A percentile compares a stretch with the other conserved stretches of the same genome.
These are phyloP conservation scores for Seminavis robusta DNA, from an alignment of 108 stramenopile genomes.

Conservation along the genomic window DNA sequence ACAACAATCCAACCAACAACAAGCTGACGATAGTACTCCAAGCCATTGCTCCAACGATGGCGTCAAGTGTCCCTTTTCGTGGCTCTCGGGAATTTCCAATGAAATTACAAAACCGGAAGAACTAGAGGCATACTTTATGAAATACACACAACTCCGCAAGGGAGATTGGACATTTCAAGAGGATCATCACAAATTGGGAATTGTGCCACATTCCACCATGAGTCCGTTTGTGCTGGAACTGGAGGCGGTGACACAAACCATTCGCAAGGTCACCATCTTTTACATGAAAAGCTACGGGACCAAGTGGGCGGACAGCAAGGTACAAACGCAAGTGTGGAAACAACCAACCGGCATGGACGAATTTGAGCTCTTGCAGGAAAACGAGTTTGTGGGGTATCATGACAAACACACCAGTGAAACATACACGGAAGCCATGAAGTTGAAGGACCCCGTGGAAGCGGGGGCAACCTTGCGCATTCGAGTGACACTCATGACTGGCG, in stretches of 20 bases:
- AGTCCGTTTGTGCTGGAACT: slow-evolving; percentile 18
- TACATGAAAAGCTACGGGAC: slow-evolving; percentile 79
- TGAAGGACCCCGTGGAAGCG: slow-evolving; percentile 2
- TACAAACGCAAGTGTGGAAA: slow-evolving; percentile 14
- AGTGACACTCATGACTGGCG: slow-evolving; percentile 40
- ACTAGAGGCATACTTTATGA: slow-evolving; percentile 43
- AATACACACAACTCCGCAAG: slow-evolving; percentile 29
- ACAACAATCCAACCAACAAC: background rate
- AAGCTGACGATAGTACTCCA: background rate
- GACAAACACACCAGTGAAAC: slow-evolving; percentile 75
- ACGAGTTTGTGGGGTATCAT: slow-evolving; percentile 53
- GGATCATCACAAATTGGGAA: slow-evolving; percentile 64
- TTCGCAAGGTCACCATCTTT: slow-evolving; percentile 58
- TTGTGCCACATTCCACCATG: slow-evolving; percentile 14
- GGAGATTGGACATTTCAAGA: slow-evolving; percentile 57
- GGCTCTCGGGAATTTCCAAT: slow-evolving; percentile 57
- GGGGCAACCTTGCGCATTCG: slow-evolving; percentile 18
- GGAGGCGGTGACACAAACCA: slow-evolving; percentile 32
- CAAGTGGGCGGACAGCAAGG: slow-evolving; percentile 60
- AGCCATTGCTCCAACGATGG: background rate
- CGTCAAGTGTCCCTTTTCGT: slow-evolving; percentile 57
- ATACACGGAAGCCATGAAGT: slow-evolving; percentile 53
- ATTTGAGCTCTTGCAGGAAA: slow-evolving; percentile 1
- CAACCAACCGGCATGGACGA: slow-evolving; percentile 8
- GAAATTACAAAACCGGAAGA: slow-evolving; percentile 43